phyloP scores from a whole-genome alignment of 495 filamentous ascomycete species.

The Lasiosphaeria ovina region DNA sequence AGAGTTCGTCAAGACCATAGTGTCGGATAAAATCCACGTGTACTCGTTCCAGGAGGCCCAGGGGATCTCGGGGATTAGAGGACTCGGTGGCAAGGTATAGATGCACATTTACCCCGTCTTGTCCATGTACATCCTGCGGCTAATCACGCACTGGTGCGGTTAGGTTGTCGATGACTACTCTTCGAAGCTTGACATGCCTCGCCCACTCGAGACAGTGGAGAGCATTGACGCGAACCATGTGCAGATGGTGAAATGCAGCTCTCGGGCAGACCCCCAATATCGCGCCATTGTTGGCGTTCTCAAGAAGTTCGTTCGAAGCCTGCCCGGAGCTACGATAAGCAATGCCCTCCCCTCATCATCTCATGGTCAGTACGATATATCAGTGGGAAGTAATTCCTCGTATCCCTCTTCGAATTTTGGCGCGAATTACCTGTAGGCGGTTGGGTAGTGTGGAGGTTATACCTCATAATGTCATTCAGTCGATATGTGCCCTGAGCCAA shows the following conservation, averaged over 20 bases:
- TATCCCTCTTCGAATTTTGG: background rate
- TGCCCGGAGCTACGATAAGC: background rate
- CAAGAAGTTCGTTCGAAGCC: slow-evolving; percentile 17
- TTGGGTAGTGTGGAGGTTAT: too few relatives aligned
- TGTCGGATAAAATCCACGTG: slow-evolving; percentile 28
- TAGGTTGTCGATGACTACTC: slow-evolving; percentile 37
- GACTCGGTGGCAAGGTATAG: slow-evolving; percentile 34
- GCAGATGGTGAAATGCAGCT: slow-evolving; percentile 35
- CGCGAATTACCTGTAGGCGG: background rate
- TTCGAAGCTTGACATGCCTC: slow-evolving; percentile 33
- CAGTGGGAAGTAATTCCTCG: background rate
- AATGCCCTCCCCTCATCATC: background rate
- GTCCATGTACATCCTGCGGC: background rate
- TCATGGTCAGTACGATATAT: background rate
- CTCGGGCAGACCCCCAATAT: slow-evolving; percentile 31
- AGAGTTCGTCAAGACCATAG: slow-evolving; percentile 30
- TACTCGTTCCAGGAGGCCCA: slow-evolving; percentile 44
- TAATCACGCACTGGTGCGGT: background rate
- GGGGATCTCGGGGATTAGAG: slow-evolving; percentile 39
- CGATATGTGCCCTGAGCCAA: too few relatives aligned
- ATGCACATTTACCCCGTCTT: background rate
- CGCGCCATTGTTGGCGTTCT: slow-evolving; percentile 33
- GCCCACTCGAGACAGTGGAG: slow-evolving; percentile 35
- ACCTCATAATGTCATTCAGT: too few relatives aligned
- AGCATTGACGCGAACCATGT: slow-evolving; percentile 39